Base-by-base conservation (phyloP, 192 early-diverging fungal species). In the Entophlyctis helioformis region DNA sequence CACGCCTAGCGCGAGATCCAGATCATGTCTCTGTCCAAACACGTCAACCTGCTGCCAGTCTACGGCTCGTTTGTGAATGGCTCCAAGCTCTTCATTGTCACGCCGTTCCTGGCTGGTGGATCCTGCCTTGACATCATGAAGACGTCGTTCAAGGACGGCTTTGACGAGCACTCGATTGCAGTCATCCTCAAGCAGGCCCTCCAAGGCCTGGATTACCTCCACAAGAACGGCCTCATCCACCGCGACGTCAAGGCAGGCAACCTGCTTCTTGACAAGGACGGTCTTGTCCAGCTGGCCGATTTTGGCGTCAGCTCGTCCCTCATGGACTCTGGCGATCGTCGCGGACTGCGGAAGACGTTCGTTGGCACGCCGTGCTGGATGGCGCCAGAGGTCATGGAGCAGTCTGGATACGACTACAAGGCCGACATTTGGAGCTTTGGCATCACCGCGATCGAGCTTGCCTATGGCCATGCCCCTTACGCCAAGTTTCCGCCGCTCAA, bases 371-470 rank as follows among this genome's bases (percentile, higher is more conserved):
- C 78, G 0, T 81, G 74, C 32, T 82, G 76, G 74, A 46, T 59
- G 51, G 38, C 40, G 2, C 76, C 86, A 5, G 76, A 91, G 54
- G 86, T 91, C n/a, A 91, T 91, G 88, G 84, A 91, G 46, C 88
- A 91, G 53, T 71, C 74, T 10, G 85, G 81, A 1, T 91, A 91
- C 62, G 82, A 89, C 53, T 87, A 79, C 53, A 87, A 87, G 54
- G 88, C 88, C 1, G 88, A 91, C 53, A 85, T 91, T 39, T 91
- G 88, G 88, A 82, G 78, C 49, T 89, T 91, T 66, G 88, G 88
- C 29, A 91, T 91, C 29, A 91, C 88, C 5, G 72, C 82, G 3
- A 57, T 91, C 34, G 88, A 91, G 53, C 54, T 91, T 11, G 85
- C 88, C 3, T 85, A 82, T 18, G 88, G 88, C 7, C 82, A 86